A percentile compares a stretch with the other conserved stretches of the same genome.
Conservation (phyloP, 2,329 filamentous ascomycete genomes). For the Epicoccum nigrum region DNA sequence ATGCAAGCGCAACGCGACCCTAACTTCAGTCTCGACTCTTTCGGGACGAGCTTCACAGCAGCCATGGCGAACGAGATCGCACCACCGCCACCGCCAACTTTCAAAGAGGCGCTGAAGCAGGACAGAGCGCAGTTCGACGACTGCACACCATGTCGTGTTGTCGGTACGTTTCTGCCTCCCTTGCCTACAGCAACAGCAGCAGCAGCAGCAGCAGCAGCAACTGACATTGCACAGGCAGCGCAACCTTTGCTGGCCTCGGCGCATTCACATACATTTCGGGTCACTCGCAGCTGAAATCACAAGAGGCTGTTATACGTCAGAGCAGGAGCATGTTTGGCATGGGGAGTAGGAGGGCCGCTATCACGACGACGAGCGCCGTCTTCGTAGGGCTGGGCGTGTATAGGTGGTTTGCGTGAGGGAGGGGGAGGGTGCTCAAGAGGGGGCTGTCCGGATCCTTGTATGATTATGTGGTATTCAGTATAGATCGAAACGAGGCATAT, state of each 20-base stretch:
- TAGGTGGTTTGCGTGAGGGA: slow-evolving; percentile 44
- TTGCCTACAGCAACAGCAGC: too few relatives aligned
- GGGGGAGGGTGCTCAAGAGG: background rate
- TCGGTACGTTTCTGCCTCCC: slow-evolving; percentile 59
- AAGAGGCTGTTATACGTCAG: slow-evolving; percentile 49
- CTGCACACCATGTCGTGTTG: slow-evolving; percentile 72
- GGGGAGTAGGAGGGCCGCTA: slow-evolving; percentile 47
- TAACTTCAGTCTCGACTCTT: background rate
- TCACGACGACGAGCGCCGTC: slow-evolving; percentile 48
- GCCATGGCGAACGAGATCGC: slow-evolving; percentile 24
- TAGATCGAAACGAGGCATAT: background rate
- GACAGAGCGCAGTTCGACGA: slow-evolving; percentile 58
- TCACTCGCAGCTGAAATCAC: slow-evolving; percentile 51
- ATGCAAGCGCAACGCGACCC: slow-evolving; percentile 11
- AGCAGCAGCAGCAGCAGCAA: too few relatives aligned
- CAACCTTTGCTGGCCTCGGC: slow-evolving; percentile 55
- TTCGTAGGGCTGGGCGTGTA: slow-evolving; percentile 55
- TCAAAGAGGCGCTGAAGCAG: slow-evolving; percentile 39
- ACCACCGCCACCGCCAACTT: slow-evolving; percentile 31
- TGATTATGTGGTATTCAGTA: background rate
- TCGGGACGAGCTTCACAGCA: background rate
- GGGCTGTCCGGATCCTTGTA: background rate
- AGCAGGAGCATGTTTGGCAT: slow-evolving; percentile 52
- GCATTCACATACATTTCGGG: slow-evolving; percentile 55
- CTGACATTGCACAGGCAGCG: slow-evolving; percentile 45